Evolutionary conservation across 768 basidiomycete genomes (phyloP).

Genomic region (Gymnopilus dilepis): DNA sequence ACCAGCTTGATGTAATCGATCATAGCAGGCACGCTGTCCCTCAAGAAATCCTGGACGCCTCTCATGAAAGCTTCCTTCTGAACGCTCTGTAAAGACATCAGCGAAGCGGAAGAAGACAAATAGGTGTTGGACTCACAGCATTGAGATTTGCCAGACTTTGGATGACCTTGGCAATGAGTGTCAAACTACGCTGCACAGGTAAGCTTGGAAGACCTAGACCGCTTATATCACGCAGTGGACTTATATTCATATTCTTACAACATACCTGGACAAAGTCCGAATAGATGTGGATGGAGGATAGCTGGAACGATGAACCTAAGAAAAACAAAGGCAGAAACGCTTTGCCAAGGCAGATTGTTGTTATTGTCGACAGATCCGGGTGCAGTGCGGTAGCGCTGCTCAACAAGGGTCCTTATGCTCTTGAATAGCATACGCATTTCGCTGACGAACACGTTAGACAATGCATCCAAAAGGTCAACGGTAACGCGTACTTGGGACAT

Average conservation of each 20-base stretch:
- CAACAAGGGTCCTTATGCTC: conserved; percentile 74
- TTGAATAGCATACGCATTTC: conserved; percentile 76
- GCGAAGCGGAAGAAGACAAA: background rate
- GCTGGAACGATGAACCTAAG: conserved; percentile 90
- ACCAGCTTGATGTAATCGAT: conserved; percentile 77
- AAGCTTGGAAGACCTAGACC: conserved; percentile 64
- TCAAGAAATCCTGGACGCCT: conserved; percentile 75
- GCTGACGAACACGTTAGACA: conserved; percentile 42
- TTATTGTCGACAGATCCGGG: conserved; percentile 46
- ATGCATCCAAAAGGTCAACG: background rate
- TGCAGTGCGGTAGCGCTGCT: conserved; percentile 59
- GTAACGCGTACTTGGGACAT: conserved; percentile 70
- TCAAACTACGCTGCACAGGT: conserved; percentile 79
- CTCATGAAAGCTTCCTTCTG: conserved; percentile 87
- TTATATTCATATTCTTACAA: background rate
- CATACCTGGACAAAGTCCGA: conserved; percentile 76
- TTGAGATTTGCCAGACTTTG: conserved; percentile 90
- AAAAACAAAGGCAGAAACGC: conserved; percentile 89
- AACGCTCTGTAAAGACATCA: conserved; percentile 44
- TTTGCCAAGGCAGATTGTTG: conserved; percentile 72
- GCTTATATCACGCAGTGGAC: conserved; percentile 10
- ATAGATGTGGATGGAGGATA: conserved; percentile 86
- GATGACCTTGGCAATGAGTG: conserved; percentile 85
- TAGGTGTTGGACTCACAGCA: conserved; percentile 47
- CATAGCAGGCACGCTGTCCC: conserved; percentile 69